Evolutionary conservation across 768 basidiomycete species (phyloP).

Genomic region (Tylopilus plumbeoviolaceoides): DNA sequence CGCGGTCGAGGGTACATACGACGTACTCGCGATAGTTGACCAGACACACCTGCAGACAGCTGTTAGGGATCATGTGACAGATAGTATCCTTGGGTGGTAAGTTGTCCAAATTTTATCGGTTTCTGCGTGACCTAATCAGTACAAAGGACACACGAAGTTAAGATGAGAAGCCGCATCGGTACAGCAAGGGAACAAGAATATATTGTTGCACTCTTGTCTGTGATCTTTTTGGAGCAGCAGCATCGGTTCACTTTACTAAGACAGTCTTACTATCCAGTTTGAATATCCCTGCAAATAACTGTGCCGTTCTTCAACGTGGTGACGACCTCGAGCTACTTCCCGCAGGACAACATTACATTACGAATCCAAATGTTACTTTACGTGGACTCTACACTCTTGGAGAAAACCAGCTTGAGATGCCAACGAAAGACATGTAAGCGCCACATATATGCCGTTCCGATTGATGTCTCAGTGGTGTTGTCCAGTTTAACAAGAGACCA

Average conservation of each 20-base stretch:
- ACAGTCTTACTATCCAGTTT: conserved; percentile 39
- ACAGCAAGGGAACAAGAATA: conserved; percentile 51
- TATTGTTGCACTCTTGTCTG: conserved; percentile 75
- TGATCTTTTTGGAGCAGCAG: conserved; percentile 1
- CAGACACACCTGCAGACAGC: conserved; percentile 69
- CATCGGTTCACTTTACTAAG: neutral
- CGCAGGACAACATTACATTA: conserved; percentile 82
- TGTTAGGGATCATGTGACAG: conserved; percentile 61
- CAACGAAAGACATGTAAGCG: conserved; percentile 79
- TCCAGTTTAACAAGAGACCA: conserved; percentile 78
- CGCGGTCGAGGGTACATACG: conserved; percentile 72
- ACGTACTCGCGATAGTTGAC: conserved; percentile 76
- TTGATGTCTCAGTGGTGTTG: neutral
- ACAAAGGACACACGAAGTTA: conserved; percentile 64
- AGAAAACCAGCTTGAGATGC: conserved; percentile 83
- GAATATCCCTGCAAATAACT: conserved; percentile 83
- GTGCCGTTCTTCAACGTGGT: conserved; percentile 78
- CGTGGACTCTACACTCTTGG: conserved; percentile 78
- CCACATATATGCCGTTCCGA: neutral
- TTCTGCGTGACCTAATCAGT: neutral
- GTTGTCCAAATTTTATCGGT: conserved; percentile 1
- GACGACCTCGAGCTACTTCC: conserved; percentile 75
- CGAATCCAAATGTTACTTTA: conserved; percentile 77
- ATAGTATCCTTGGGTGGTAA: conserved; percentile 55
- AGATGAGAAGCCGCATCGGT: conserved; percentile 61